A percentile compares a stretch with the other conserved stretches of the same genome.
Evolutionary conservation across 202 grass and related monocot genomes (phyloP).

Genomic region (Alloteropsis angusta): DNA sequence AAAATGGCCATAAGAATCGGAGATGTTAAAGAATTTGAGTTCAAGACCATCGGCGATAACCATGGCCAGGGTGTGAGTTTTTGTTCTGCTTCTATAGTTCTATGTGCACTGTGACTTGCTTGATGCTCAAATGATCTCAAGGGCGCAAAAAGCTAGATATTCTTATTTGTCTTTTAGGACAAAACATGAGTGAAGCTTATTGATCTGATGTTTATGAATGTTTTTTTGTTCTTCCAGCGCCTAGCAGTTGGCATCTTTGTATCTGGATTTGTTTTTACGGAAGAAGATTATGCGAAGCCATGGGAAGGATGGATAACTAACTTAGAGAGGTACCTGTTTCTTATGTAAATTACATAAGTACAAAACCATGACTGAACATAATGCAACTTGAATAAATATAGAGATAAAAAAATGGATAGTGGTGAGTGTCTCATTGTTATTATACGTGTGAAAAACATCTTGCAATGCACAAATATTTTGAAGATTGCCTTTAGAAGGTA

Average conservation of each 20-base stretch:
- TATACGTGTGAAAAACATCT: background rate
- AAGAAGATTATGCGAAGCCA: constrained; percentile 72
- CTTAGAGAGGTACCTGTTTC: constrained; percentile 61
- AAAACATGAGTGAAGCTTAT: background rate
- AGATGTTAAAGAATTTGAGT: constrained; percentile 84
- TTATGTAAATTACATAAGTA: background rate
- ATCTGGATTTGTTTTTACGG: constrained; percentile 72
- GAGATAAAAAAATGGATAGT: background rate
- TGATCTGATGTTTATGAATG: constrained; percentile 8
- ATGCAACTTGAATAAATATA: background rate
- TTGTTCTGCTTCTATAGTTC: constrained; percentile 22
- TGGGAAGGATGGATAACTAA: constrained; percentile 90
- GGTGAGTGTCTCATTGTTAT: background rate
- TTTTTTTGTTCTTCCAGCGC: constrained; percentile 46
- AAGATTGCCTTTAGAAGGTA: background rate
- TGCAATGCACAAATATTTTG: background rate
- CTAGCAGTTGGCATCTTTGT: constrained; percentile 76
- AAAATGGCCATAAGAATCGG: constrained; percentile 97
- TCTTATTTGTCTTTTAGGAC: background rate
- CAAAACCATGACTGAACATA: background rate
- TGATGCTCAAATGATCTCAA: background rate
- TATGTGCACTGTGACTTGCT: background rate
- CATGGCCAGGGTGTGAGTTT: constrained; percentile 96
- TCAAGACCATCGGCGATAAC: constrained; percentile 73
- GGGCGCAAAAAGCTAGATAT: background rate